phyloP scores from a whole-genome alignment of 192 early-diverging fungal genomes.

The Gamsiella multidivaricata region DNA sequence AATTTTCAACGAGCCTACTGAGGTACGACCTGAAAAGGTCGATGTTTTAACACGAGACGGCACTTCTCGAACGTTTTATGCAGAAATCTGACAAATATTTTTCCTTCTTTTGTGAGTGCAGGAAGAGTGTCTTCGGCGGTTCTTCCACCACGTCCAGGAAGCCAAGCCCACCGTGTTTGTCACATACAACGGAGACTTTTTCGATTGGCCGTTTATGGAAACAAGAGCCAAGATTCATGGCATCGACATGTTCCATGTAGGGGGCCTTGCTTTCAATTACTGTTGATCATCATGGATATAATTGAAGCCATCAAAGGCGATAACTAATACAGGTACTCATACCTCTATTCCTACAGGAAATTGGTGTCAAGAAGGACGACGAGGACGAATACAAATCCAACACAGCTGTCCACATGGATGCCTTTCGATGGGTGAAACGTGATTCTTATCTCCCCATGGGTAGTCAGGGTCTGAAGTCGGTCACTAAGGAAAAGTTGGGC shows the following conservation, averaged over 20 bases:
- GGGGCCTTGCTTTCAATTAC: background rate
- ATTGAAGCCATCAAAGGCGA: too few relatives aligned
- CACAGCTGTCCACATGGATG: constrained; percentile 94
- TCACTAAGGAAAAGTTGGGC: constrained; percentile 94
- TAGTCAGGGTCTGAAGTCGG: constrained; percentile 96
- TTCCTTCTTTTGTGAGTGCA: constrained; percentile 26
- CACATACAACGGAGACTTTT: constrained; percentile 99
- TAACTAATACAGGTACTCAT: background rate
- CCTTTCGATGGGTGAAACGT: constrained; percentile 97
- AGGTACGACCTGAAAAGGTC: constrained; percentile 63
- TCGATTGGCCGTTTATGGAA: constrained; percentile 99
- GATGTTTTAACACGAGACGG: too few relatives aligned
- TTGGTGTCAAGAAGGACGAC: constrained; percentile 81
- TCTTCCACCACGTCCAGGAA: constrained; percentile 92
- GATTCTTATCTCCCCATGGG: constrained; percentile 98
- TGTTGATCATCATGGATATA: background rate
- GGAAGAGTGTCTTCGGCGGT: constrained; percentile 78
- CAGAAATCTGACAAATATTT: background rate
- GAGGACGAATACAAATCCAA: constrained; percentile 89
- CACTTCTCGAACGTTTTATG: too few relatives aligned
- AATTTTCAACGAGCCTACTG: constrained; percentile 95
- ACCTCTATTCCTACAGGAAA: constrained; percentile 65
- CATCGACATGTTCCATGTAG: constrained; percentile 84
- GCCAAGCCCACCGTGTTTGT: constrained; percentile 88
- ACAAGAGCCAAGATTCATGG: constrained; percentile 82